Evolutionary conservation across 768 basidiomycete species (phyloP).

Genomic region (Tulasnella sp.): DNA sequence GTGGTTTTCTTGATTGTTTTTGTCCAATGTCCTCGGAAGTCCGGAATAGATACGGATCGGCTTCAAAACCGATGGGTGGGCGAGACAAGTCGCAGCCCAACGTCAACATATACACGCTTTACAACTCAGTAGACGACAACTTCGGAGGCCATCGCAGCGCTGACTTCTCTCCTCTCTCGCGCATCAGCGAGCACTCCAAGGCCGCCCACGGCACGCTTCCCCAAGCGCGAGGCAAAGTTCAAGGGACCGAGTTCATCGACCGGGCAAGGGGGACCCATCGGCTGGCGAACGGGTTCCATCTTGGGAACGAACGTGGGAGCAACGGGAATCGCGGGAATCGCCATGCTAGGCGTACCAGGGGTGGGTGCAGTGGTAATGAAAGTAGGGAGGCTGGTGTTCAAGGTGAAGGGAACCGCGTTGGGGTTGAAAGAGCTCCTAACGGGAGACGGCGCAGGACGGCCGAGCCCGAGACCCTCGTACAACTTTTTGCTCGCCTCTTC

Average conservation of each 20-base stretch:
- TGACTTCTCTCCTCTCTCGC: conserved; percentile 56
- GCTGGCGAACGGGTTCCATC: conserved; percentile 47
- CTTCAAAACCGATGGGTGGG: neutral
- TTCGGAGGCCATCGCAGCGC: conserved; percentile 36
- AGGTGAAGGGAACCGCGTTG: conserved; percentile 16
- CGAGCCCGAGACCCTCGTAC: conserved; percentile 80
- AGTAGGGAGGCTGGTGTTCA: conserved; percentile 27
- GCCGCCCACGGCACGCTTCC: conserved; percentile 73
- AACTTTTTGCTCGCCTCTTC: conserved; percentile 79
- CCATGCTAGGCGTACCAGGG: conserved; percentile 25
- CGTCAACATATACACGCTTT: neutral
- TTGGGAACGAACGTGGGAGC: conserved; percentile 24
- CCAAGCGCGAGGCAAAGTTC: conserved; percentile 79
- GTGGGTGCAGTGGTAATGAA: conserved; percentile 19
- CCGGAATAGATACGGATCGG: neutral
- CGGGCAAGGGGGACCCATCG: conserved; percentile 75
- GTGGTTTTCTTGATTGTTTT: neutral
- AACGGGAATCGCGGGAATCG: conserved; percentile 34
- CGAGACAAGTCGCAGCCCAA: neutral
- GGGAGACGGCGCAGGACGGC: conserved; percentile 39
- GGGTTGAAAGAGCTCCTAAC: conserved; percentile 34
- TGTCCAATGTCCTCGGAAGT: neutral
- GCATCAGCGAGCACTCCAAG: conserved; percentile 69
- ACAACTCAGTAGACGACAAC: conserved; percentile 33
- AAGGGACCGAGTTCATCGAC: conserved; percentile 76